Evolutionary conservation across 1,139 yeast species (phyloP).

Genomic region (Torulaspora globosa): DNA sequence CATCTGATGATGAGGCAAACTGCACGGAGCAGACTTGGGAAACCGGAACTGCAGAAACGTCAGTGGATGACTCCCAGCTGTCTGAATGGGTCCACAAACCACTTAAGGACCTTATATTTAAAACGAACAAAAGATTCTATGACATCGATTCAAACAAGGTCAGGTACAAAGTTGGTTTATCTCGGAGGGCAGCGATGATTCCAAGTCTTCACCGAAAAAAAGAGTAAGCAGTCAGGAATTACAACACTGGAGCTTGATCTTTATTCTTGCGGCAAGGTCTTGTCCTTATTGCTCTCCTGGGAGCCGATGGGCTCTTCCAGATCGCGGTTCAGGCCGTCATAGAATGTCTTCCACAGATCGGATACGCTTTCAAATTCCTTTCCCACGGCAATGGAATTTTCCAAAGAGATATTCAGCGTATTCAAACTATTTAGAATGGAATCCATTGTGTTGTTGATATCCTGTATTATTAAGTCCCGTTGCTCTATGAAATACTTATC

Average conservation of each 20-base stretch:
- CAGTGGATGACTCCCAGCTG: conserved; percentile 3
- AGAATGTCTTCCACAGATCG: conserved; percentile 48
- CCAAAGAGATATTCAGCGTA: conserved; percentile 48
- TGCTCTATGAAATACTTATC: conserved; percentile 34
- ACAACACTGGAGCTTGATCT: neutral
- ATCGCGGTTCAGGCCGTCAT: conserved; percentile 39
- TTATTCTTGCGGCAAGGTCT: neutral
- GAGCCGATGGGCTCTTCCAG: conserved; percentile 11
- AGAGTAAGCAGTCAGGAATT: neutral
- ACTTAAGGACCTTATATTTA: conserved; percentile 26
- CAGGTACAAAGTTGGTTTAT: conserved; percentile 26
- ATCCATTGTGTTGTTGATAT: conserved; percentile 43
- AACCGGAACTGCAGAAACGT: conserved; percentile 5
- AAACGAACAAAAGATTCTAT: conserved; percentile 25
- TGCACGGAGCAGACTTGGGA: conserved; percentile 1
- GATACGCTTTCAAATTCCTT: conserved; percentile 52
- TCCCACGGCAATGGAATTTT: conserved; percentile 51
- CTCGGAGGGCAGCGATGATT: conserved; percentile 16
- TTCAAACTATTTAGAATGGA: conserved; percentile 48
- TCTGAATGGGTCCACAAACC: conserved; percentile 22
- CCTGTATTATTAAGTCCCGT: conserved; percentile 32
- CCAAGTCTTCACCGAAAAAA: conserved; percentile 17
- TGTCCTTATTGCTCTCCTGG: conserved; percentile 9
- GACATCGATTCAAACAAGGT: conserved; percentile 27
- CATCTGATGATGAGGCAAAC: conserved; percentile 1